These are phyloP conservation scores for Geoglossum cookeanum DNA, from an alignment of 2,329 filamentous ascomycete species.

Conservation along the genomic window DNA sequence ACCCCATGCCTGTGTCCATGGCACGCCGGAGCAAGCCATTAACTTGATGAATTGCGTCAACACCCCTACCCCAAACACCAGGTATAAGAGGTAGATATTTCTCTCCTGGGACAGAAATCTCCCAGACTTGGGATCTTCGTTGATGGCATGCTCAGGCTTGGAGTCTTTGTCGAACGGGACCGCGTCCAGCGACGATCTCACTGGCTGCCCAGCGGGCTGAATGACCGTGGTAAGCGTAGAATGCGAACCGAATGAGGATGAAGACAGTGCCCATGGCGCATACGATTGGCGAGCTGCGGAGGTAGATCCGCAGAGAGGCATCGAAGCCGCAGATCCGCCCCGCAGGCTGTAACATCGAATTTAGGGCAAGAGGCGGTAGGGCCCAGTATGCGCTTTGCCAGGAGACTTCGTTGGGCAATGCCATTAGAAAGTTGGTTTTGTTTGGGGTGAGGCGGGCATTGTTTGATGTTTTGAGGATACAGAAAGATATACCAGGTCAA, in stretches of 20 bases:
- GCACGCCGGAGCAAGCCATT: neutral
- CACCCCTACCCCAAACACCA: neutral
- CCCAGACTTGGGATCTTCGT: neutral
- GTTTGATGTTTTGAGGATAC: no score
- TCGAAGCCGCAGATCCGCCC: constrained; percentile 4
- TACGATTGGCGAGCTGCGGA: neutral
- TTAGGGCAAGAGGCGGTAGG: constrained; percentile 8
- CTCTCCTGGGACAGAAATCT: no score
- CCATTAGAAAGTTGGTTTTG: no score
- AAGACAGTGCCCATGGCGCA: neutral
- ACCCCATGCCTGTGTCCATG: neutral
- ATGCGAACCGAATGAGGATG: neutral
- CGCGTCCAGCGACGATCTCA: neutral
- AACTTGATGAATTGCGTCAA: neutral
- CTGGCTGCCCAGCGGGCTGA: neutral
- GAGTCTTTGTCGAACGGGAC: no score
- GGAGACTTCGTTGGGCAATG: no score
- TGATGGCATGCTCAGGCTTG: neutral
- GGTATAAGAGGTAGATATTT: neutral
- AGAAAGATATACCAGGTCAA: no score
- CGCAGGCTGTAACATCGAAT: constrained; percentile 10
- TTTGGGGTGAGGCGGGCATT: no score
- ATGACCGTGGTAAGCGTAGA: neutral
- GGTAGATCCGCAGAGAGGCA: neutral
- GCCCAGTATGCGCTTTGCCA: constrained; percentile 11